phyloP scores from a whole-genome alignment of 1,139 yeast genomes.

The Lodderomyces jiufengensis region DNA sequence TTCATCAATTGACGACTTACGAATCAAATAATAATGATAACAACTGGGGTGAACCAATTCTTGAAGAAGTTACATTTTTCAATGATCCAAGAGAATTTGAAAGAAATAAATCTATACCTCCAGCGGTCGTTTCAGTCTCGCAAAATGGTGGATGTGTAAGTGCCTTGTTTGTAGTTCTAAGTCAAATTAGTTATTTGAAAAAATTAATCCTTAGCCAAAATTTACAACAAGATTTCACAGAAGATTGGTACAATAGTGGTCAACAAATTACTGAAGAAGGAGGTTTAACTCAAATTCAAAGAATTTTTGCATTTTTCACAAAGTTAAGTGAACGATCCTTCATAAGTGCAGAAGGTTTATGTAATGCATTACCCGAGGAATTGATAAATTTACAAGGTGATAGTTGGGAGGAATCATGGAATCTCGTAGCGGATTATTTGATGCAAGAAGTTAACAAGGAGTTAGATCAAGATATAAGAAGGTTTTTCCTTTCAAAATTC shows the following conservation, averaged over 20 bases:
- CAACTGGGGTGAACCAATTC: slow-evolving; percentile 3
- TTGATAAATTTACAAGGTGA: slow-evolving; percentile 23
- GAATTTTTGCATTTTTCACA: slow-evolving; percentile 20
- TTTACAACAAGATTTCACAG: slow-evolving; percentile 16
- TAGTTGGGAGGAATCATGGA: slow-evolving; percentile 31
- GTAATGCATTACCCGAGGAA: slow-evolving; percentile 21
- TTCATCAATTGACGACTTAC: slow-evolving; percentile 4
- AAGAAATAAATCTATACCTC: slow-evolving; percentile 9
- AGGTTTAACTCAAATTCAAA: slow-evolving; percentile 22
- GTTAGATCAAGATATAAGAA: slow-evolving; percentile 1
- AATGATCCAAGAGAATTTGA: not conserved
- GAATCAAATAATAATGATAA: not conserved
- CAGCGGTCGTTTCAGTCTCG: slow-evolving; percentile 11
- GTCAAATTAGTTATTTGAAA: slow-evolving; percentile 23
- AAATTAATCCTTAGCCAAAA: slow-evolving; percentile 11
- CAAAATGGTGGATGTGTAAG: slow-evolving; percentile 23
- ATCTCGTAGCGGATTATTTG: slow-evolving; percentile 22
- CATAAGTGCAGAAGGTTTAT: slow-evolving; percentile 19
- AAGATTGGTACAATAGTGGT: slow-evolving; percentile 16
- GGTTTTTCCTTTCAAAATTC: slow-evolving; percentile 23
- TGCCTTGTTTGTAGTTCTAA: slow-evolving; percentile 23
- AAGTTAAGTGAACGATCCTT: slow-evolving; percentile 21
- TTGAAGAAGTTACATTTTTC: slow-evolving; percentile 2
- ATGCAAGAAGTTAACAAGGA: slow-evolving; percentile 7
- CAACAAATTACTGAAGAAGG: not conserved